Evolutionary conservation across 495 filamentous ascomycete species (phyloP).

Genomic region (Neurospora sp.): DNA sequence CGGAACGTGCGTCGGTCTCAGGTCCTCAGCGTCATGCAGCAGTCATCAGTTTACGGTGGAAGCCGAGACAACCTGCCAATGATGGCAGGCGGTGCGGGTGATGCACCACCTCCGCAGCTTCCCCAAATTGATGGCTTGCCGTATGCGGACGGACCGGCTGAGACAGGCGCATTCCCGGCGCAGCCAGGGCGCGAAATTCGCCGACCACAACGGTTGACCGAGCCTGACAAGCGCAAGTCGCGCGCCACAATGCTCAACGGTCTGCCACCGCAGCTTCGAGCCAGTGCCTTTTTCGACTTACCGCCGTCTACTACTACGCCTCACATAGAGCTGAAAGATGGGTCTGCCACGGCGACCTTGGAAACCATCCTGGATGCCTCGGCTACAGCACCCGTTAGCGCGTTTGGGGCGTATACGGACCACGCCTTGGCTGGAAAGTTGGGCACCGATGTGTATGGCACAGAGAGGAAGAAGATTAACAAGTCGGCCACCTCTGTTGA

Average conservation of each 20-base stretch:
- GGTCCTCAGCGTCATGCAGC: conserved; percentile 39
- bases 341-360: conserved; percentile 78
- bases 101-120: conserved; percentile 2
- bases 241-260: conserved; percentile 33
- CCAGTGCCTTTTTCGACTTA: conserved; percentile 81
- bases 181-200: conserved; percentile 17
- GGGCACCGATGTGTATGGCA: conserved; percentile 55
- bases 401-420: conserved; percentile 90
- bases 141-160: conserved; percentile 18
- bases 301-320: conserved; percentile 37
- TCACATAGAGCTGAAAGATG: conserved; percentile 56
- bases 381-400: conserved; percentile 78
- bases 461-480: conserved; percentile 32
- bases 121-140: conserved; percentile 8
- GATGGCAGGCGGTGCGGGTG: conserved; percentile 3
- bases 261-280: conserved; percentile 81
- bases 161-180: conserved; percentile 23
- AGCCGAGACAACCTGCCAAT: conserved; percentile 10
- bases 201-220: conserved; percentile 17
- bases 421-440: conserved; percentile 73
- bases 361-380: conserved; percentile 96
- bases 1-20: conserved; percentile 63
- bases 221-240: conserved; percentile 28
- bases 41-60: conserved; percentile 11
- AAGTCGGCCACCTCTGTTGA: conserved; percentile 9